Base-by-base conservation (phyloP, 2,329 filamentous ascomycete genomes). In the Endocalyx cinctus region DNA sequence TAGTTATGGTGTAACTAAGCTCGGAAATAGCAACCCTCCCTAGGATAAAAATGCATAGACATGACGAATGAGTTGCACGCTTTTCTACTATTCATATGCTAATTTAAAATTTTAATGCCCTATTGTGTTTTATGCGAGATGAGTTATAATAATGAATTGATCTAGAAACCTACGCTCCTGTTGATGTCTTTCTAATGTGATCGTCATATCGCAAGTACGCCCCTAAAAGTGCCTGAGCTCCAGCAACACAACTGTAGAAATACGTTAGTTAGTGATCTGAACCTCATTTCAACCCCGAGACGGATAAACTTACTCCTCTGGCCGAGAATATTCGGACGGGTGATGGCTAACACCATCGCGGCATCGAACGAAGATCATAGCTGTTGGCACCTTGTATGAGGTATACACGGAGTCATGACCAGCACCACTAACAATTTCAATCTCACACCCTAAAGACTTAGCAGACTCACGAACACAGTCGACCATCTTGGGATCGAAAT, bases 341-440 rank as follows among this genome's bases (percentile, higher is more conserved):
- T 40, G 27, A 22, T 50, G 47, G 26, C 39, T 44, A 8, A 55
- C 39, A 4, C 55, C 55, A 27, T 51, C 50, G 29, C 39, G 45
- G 12, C 41, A 48, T 5, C 43, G 37, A 2, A 48, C 50, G 25
- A 58, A 58, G 5, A 58, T 47, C 52, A 56, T 56, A 10, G 46
- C 51, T 2, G 52, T 55, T n/a, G 55, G 51, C 12, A 42, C 42
- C 28, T 42, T 35, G 13, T 45, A 40, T 12, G 35, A 38, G 4
- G 54, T 57, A 34, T 52, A 55, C 4, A 52, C 50, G 10, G 39
- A 46, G 34, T 56, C 51, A 31, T 58, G 51, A 4, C 50, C 47
- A 7, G 46, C 45, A n/a, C 38, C 38, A 19, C 38, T 40, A 13
- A 34, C 31, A 12, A 40, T n/a, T 25, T 42, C 25, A 28, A 48